Conservation (phyloP, 2,329 filamentous ascomycete genomes). For the Claviceps sp. region DNA sequence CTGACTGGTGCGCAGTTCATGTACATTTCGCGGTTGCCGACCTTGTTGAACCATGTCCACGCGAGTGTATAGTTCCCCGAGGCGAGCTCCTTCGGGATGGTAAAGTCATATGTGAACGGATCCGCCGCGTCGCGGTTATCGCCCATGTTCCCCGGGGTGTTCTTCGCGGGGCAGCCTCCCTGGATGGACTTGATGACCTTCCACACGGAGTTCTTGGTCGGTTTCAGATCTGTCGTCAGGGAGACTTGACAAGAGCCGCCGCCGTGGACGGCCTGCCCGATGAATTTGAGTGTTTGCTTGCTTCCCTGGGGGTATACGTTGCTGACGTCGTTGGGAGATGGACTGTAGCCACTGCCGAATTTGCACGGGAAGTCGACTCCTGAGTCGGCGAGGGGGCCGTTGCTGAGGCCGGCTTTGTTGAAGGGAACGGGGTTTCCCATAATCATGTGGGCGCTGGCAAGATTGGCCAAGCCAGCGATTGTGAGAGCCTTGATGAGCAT, state of each 20-base stretch:
- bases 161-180: conserved; percentile 65
- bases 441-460: conserved; percentile 61
- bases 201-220: conserved; percentile 56
- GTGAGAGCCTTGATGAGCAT: conserved; percentile 39
- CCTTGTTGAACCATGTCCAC: conserved; percentile 90
- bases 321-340: conserved; percentile 27
- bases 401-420: conserved; percentile 27
- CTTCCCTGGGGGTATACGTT: conserved; percentile 43
- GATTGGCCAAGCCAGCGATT: conserved; percentile 41
- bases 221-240: conserved; percentile 62
- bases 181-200: conserved; percentile 83
- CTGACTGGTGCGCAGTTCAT: conserved; percentile 83
- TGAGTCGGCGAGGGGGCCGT: conserved; percentile 45
- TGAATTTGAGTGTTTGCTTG: conserved; percentile 42
- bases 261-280: conserved; percentile 66
- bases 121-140: conserved; percentile 25
- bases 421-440: conserved; percentile 59
- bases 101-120: conserved; percentile 52
- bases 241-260: conserved; percentile 88
- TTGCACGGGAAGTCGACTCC: conserved; percentile 80
- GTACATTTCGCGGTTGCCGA: conserved; percentile 93
- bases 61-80: conserved; percentile 68
- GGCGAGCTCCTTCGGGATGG: conserved; percentile 56
- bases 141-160: conserved; percentile 42
- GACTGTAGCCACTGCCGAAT: conserved; percentile 25